Percentiles rank a stretch among this genome's conserved stretches.
These are phyloP conservation scores for Boletales sp. DNA, from an alignment of 768 basidiomycete genomes.

Conservation along the genomic window DNA sequence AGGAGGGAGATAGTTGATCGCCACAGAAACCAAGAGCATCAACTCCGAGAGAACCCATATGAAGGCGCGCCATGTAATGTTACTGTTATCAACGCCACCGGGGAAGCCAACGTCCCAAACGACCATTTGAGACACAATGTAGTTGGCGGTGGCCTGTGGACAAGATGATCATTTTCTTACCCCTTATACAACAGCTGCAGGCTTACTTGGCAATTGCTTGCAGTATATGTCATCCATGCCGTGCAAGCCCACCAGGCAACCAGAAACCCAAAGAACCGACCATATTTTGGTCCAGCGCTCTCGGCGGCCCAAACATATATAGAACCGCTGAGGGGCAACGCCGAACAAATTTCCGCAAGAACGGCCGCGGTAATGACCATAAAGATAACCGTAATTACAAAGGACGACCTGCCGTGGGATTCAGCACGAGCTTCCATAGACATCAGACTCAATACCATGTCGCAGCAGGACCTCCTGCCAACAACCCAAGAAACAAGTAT, in stretches of 20 bases:
- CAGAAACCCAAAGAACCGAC: slow-evolving; percentile 81
- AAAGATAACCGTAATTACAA: slow-evolving; percentile 75
- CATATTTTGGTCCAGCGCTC: slow-evolving; percentile 84
- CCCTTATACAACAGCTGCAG: background rate
- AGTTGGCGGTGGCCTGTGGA: slow-evolving; percentile 78
- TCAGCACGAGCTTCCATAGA: slow-evolving; percentile 10
- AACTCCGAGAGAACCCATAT: slow-evolving; percentile 82
- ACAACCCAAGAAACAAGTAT: slow-evolving; percentile 73
- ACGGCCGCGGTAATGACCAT: slow-evolving; percentile 87
- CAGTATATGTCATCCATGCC: slow-evolving; percentile 95
- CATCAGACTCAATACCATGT: slow-evolving; percentile 52
- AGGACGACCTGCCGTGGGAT: slow-evolving; percentile 66
- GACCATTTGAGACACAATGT: slow-evolving; percentile 77
- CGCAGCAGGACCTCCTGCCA: slow-evolving; percentile 84
- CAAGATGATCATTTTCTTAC: background rate
- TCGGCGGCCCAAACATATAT: slow-evolving; percentile 96
- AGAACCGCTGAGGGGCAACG: slow-evolving; percentile 81
- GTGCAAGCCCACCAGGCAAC: slow-evolving; percentile 94
- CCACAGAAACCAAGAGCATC: slow-evolving; percentile 65
- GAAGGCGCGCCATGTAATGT: slow-evolving; percentile 82
- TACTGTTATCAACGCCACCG: slow-evolving; percentile 65
- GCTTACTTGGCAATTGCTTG: slow-evolving; percentile 80
- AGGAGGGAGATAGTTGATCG: slow-evolving; percentile 85
- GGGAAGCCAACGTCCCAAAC: slow-evolving; percentile 83
- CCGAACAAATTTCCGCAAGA: slow-evolving; percentile 88